Conservation (phyloP, 352 stramenopile genomes). For the Blastocystis sp. region DNA sequence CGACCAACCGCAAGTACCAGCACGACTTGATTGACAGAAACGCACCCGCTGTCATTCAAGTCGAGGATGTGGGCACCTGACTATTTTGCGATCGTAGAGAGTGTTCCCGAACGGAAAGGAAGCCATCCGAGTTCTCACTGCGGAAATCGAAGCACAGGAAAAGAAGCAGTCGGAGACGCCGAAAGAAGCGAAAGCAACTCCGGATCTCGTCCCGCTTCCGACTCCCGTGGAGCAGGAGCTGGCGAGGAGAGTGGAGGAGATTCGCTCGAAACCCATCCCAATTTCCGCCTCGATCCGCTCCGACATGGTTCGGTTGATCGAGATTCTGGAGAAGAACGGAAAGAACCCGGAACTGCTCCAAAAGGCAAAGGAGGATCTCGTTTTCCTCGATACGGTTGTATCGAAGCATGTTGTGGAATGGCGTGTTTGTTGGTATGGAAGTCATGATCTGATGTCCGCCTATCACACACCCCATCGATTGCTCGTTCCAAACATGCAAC, state of each 20-base stretch:
- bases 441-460: not conserved
- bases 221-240: not conserved
- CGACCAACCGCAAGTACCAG: not conserved
- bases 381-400: conserved; percentile 31
- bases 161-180: too few relatives aligned
- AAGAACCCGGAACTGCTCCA: conserved; percentile 27
- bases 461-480: too few relatives aligned
- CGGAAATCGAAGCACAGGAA: not conserved
- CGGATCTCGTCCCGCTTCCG: not conserved
- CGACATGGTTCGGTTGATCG: not conserved
- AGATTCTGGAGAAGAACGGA: conserved; percentile 19
- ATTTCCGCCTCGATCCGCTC: not conserved
- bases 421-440: not conserved
- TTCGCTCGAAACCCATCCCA: not conserved
- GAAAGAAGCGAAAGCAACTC: not conserved
- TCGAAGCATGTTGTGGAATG: not conserved
- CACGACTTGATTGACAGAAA: conserved; percentile 5
- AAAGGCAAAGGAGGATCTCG: not conserved
- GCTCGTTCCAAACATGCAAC: not conserved
- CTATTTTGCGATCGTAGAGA: not conserved
- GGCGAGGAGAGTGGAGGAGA: not conserved
- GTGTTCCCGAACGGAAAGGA: not conserved
- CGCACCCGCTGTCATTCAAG: conserved; percentile 2
- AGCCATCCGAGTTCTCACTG: not conserved
- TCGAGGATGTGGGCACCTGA: not conserved